Conservation (phyloP, 306 rosid species). For the Gleditsia sinensis region DNA sequence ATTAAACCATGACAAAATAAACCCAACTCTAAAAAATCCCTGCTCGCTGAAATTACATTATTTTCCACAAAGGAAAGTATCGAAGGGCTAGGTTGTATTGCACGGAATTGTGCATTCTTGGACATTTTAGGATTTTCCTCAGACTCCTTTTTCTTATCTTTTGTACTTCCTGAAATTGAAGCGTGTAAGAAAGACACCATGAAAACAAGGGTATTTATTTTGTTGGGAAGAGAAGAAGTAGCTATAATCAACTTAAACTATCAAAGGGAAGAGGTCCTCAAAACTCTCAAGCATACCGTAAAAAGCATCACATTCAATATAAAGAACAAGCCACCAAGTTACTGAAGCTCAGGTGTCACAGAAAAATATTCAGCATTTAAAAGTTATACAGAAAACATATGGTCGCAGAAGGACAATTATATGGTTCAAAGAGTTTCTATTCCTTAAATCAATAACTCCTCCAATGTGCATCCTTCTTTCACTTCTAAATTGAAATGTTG, state of each 20-base stretch:
- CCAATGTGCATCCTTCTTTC: neutral
- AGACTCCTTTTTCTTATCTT: slow-evolving; percentile 50
- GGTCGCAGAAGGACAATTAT: neutral
- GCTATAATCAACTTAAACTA: neutral
- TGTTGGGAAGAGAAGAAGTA: neutral
- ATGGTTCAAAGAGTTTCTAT: neutral
- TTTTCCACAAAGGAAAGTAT: slow-evolving; percentile 86
- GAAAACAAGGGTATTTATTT: neutral
- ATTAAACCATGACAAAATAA: slow-evolving; percentile 12
- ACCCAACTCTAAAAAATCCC: slow-evolving; percentile 39
- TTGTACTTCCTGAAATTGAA: slow-evolving; percentile 56
- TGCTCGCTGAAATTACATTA: slow-evolving; percentile 73
- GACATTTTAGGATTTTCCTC: slow-evolving; percentile 69
- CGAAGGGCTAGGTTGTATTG: slow-evolving; percentile 86
- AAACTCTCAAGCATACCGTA: neutral
- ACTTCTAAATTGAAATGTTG: slow-evolving; percentile 8
- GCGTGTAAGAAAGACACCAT: neutral
- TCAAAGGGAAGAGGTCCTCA: slow-evolving; percentile 35
- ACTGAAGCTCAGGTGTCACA: neutral
- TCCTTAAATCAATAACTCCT: neutral
- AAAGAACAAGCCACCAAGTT: neutral
- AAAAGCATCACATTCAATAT: slow-evolving; percentile 22
- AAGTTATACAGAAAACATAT: slow-evolving; percentile 8
- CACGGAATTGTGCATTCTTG: slow-evolving; percentile 82
- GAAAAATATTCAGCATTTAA: slow-evolving; percentile 11